A percentile compares a stretch with the other conserved stretches of the same genome.
These are phyloP conservation scores for Microsporum audouinii DNA, from an alignment of 2,329 filamentous ascomycete species.

Conservation along the genomic window DNA sequence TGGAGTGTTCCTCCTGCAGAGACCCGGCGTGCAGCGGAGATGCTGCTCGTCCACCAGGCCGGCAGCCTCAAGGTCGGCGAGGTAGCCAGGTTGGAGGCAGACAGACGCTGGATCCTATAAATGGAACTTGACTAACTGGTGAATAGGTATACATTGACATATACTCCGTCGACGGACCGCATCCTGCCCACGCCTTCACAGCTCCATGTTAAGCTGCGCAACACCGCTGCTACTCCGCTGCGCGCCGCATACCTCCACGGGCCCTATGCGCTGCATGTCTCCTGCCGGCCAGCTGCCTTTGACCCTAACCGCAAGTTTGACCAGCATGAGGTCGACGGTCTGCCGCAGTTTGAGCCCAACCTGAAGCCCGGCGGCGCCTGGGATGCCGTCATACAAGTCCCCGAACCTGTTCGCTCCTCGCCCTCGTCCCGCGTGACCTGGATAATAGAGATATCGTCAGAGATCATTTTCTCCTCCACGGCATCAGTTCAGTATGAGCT, in stretches of 20 bases:
- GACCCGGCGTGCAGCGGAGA: slow-evolving; percentile 32
- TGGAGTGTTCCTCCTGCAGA: slow-evolving; percentile 23
- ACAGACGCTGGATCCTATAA: neutral
- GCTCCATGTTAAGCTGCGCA: slow-evolving; percentile 79
- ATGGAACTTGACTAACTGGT: neutral
- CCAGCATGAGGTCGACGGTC: slow-evolving; percentile 57
- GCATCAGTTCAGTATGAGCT: slow-evolving; percentile 83
- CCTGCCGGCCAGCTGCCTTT: slow-evolving; percentile 74
- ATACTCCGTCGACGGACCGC: slow-evolving; percentile 77
- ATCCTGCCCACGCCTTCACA: slow-evolving; percentile 75
- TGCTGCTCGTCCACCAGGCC: slow-evolving; percentile 84
- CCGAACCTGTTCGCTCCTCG: slow-evolving; percentile 47
- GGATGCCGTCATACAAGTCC: slow-evolving; percentile 68
- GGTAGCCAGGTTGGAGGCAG: slow-evolving; percentile 58
- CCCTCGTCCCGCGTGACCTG: slow-evolving; percentile 52
- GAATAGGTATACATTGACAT: slow-evolving; percentile 68
- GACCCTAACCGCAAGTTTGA: slow-evolving; percentile 69
- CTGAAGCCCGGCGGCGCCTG: slow-evolving; percentile 87
- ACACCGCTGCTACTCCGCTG: slow-evolving; percentile 78
- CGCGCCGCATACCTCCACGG: slow-evolving; percentile 94
- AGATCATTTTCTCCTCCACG: slow-evolving; percentile 85
- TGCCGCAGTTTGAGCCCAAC: slow-evolving; percentile 89
- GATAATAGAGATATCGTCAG: slow-evolving; percentile 83
- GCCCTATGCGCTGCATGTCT: slow-evolving; percentile 79
- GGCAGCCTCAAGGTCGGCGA: slow-evolving; percentile 91